Evolutionary conservation across 352 stramenopile species (phyloP).

Genomic region (Globisporangium carolinianum): DNA sequence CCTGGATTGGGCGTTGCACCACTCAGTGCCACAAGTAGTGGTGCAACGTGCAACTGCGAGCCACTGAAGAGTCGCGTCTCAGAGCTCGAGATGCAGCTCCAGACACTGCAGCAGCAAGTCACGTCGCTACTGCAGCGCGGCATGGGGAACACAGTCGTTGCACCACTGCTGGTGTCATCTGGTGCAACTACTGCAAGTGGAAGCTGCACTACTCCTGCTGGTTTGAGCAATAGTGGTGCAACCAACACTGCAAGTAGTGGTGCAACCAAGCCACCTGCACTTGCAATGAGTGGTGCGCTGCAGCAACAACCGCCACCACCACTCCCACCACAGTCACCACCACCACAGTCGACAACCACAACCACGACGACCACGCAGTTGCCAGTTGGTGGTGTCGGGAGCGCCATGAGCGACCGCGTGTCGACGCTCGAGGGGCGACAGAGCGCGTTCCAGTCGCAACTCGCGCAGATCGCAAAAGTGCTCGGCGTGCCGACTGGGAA

Average conservation of each 20-base stretch:
- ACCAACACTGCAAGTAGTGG: too few relatives aligned
- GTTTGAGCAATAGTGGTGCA: too few relatives aligned
- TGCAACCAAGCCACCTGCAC: too few relatives aligned
- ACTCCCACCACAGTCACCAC: constrained; percentile 5
- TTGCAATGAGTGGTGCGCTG: too few relatives aligned
- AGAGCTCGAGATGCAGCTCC: constrained; percentile 45
- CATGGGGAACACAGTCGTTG: constrained; percentile 11
- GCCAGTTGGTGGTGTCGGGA: constrained; percentile 13
- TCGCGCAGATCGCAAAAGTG: constrained; percentile 72
- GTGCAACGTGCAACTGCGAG: constrained; percentile 19
- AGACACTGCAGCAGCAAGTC: constrained; percentile 42
- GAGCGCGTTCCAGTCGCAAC: constrained; percentile 74
- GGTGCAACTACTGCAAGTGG: background rate
- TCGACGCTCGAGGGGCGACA: constrained; percentile 72
- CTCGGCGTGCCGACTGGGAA: constrained; percentile 60
- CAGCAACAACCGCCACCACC: constrained; percentile 1
- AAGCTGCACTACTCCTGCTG: too few relatives aligned
- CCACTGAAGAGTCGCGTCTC: constrained; percentile 32
- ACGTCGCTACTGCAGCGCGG: constrained; percentile 6
- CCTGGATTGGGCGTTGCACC: constrained; percentile 1
- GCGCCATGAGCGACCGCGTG: constrained; percentile 59
- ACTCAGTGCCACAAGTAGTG: too few relatives aligned
- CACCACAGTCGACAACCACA: constrained; percentile 14
- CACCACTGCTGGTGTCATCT: background rate
- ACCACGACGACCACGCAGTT: constrained; percentile 5